Evolutionary conservation across 1,139 yeast genomes (phyloP), one percentile per base, ranked within the genome.

Genomic region (Blastobotrys raffinosifermentans): DNA sequence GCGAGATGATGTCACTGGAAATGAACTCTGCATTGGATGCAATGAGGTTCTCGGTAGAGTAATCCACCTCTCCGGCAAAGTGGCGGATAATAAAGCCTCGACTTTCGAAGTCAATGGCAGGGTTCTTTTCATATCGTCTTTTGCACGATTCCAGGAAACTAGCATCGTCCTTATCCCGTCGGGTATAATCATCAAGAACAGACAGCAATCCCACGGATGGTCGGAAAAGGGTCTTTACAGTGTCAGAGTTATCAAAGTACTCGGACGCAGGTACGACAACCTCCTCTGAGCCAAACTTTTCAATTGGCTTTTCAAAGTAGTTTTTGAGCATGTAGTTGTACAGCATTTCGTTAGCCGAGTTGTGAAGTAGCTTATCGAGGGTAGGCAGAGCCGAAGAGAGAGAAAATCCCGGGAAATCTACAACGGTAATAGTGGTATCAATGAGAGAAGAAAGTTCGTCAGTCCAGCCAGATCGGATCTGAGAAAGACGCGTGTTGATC

Each of bases 351-450:
- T 64, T 65, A 17, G 70, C 70, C 16, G 67, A 57, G 43, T 65
- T 65, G 49, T 64, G 66, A 22, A 65, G 50, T 16, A 65, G 54
- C 40, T 63, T 55, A 45, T 65, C 69, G 23, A 65, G 48, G 6
- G 63, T 53, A 4, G 64, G 65, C 3, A 56, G 58, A 1, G 62
- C 44, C 2, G 58, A 47, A 3, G 62, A 49, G 14, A 63, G 59
- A 29, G 58, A 57, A 44, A 65, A 65, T 1, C 70, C 70, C 2
- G 70, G 70, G 49, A 65, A 64, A 43, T 65, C 70, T 4, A 61
- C 63, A 2, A 65, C 43, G 2, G 66, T 50, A 29, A 66, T 55
- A 4, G 67, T 62, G 34, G 57, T 53, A 29, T 59, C 58, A 11
- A 65, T 62, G n/a, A 56, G 43, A 4, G 64, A 53, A 25, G 55